phyloP scores from a whole-genome alignment of 2,329 filamentous ascomycete species.

The Epichloe coenophiala region DNA sequence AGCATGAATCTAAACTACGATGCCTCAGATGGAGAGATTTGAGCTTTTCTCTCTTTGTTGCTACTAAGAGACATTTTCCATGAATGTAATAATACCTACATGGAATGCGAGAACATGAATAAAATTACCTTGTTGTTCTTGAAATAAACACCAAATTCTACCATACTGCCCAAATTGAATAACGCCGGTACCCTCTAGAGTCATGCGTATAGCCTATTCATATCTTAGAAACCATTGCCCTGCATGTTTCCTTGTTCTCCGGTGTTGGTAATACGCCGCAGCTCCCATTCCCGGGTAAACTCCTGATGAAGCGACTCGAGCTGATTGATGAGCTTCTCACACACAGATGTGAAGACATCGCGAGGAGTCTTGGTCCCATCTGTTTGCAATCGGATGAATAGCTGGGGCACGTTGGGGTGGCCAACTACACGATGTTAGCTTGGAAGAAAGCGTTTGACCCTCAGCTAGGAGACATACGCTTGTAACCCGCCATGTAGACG shows the following conservation, averaged over 20 bases:
- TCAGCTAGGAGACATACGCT: conserved; percentile 43
- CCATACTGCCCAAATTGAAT: conserved; percentile 3
- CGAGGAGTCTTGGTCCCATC: conserved; percentile 82
- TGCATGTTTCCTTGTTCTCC: conserved; percentile 40
- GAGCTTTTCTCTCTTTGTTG: background rate
- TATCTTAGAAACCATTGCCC: conserved; percentile 18
- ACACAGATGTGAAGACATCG: conserved; percentile 69
- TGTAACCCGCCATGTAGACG: conserved; percentile 86
- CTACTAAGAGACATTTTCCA: background rate
- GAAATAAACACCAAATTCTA: background rate
- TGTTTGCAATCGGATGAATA: conserved; percentile 73
- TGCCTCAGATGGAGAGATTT: background rate
- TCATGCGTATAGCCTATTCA: background rate
- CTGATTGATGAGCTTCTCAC: conserved; percentile 69
- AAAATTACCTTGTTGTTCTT: background rate
- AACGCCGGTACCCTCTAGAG: conserved; percentile 12
- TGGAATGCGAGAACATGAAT: background rate
- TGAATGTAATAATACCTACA: background rate
- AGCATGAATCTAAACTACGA: background rate
- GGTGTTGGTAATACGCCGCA: conserved; percentile 69
- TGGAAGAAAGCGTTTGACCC: conserved; percentile 1
- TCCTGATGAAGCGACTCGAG: conserved; percentile 69
- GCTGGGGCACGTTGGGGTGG: conserved; percentile 47
- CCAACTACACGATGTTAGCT: conserved; percentile 23
- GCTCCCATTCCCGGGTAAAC: conserved; percentile 84